Conservation (phyloP, 2,329 filamentous ascomycete species). For the Balansia obtecta region DNA sequence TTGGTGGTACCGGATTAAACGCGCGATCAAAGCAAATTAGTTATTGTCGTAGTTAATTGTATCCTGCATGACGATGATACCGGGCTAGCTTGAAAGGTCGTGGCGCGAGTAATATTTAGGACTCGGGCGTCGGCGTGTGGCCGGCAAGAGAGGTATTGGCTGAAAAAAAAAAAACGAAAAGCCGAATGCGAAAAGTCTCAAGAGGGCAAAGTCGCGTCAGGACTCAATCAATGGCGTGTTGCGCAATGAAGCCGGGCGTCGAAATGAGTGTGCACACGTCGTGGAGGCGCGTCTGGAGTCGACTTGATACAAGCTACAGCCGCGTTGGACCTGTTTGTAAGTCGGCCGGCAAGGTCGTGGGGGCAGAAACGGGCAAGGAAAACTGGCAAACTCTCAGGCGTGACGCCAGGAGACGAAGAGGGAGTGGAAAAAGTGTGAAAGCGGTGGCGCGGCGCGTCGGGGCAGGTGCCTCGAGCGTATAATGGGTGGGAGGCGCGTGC, state of each 20-base stretch:
- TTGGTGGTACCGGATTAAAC: slow-evolving; percentile 8
- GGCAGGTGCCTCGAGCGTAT: slow-evolving; percentile 26
- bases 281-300: slow-evolving; percentile 16
- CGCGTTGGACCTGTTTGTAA: slow-evolving; percentile 6
- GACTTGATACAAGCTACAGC: slow-evolving; percentile 2
- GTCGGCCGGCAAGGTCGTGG: slow-evolving; percentile 9
- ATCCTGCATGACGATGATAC: slow-evolving; percentile 27
- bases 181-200: not conserved
- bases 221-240: slow-evolving; percentile 8
- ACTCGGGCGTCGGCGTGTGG: slow-evolving; percentile 1
- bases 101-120: not conserved
- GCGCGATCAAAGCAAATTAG: slow-evolving; percentile 12
- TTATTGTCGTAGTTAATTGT: slow-evolving; percentile 15
- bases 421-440: slow-evolving; percentile 30
- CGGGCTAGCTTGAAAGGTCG: slow-evolving; percentile 5
- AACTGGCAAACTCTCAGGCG: slow-evolving; percentile 6
- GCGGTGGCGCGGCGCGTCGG: slow-evolving; percentile 27
- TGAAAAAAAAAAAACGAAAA: slow-evolving; percentile 3
- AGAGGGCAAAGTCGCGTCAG: slow-evolving; percentile 14
- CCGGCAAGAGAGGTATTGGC: not conserved
- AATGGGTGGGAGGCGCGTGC: slow-evolving; percentile 42
- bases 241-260: slow-evolving; percentile 9
- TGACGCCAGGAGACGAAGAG: slow-evolving; percentile 8
- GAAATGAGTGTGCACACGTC: slow-evolving; percentile 14
- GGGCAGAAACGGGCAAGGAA: slow-evolving; percentile 4